phyloP scores from a whole-genome alignment of 2,329 filamentous ascomycete species.

The Penicillium oxalicum region DNA sequence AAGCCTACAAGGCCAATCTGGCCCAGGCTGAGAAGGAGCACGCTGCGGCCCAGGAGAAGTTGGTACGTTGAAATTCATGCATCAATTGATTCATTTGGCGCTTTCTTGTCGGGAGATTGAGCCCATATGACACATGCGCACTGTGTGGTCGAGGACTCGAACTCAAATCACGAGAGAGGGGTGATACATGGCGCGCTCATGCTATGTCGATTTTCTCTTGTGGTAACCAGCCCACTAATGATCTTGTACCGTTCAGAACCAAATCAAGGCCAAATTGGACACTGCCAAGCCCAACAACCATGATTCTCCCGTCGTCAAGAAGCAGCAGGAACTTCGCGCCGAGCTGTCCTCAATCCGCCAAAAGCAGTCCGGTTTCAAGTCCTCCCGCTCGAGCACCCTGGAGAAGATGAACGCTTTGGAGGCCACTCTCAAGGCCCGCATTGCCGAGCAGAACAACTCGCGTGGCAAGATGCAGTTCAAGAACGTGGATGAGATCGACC shows the following conservation, averaged over 20 bases:
- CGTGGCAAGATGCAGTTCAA: conserved; percentile 78
- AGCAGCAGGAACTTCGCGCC: conserved; percentile 74
- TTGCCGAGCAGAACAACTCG: conserved; percentile 79
- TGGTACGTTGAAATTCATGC: conserved; percentile 45
- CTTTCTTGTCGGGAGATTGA: neutral
- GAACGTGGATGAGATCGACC: conserved; percentile 79
- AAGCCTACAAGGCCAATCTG: conserved; percentile 71
- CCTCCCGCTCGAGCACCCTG: conserved; percentile 66
- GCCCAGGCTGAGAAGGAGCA: conserved; percentile 83
- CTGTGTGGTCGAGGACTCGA: neutral
- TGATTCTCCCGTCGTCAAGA: conserved; percentile 73
- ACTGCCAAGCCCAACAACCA: conserved; percentile 74
- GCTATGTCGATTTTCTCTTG: neutral
- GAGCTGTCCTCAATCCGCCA: conserved; percentile 78
- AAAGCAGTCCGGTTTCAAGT: conserved; percentile 84
- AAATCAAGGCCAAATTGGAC: conserved; percentile 83
- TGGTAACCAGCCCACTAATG: conserved; percentile 13
- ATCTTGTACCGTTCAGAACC: conserved; percentile 60
- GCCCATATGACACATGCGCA: neutral
- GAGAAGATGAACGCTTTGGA: conserved; percentile 92
- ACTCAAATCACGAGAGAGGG: neutral
- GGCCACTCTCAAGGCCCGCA: conserved; percentile 76
- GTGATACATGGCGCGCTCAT: neutral
- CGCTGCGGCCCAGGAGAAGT: conserved; percentile 64
- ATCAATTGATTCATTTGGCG: neutral